Base-by-base conservation (phyloP, 75 land plant genomes). In the Cunninghamia lanceolata region DNA sequence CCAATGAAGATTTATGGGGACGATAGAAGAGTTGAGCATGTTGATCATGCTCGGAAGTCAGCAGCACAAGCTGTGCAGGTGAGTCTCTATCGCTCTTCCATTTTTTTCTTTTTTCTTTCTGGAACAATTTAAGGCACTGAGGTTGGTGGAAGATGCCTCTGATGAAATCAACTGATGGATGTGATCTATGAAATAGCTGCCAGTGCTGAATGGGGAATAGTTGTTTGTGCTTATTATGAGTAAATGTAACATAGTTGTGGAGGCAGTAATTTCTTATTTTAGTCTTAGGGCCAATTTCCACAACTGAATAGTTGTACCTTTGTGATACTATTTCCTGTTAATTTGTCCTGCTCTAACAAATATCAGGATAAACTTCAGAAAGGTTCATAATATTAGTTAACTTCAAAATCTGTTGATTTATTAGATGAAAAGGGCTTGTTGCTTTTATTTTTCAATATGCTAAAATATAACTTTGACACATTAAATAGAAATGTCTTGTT, bases 11-110 rank as follows among this genome's bases (percentile, higher is more conserved):
- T 98, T 43, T 98, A 93, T 82, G 87, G 90, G 79, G 99, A 96
- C 0, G 35, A 86, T 42, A 90, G 99, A 85, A 94, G 99, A 88
- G 99, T 98, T 28, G 99, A 98, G 88, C 99, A 98, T 86, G 99
- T 98, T 42, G 99, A 98, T 86, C 99, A 96, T 88, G 92, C 99
- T 38, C 91, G 99, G 53, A 98, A 98, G 88, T 98, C 99, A 45
- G 99, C 99, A 50, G 96, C 93, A 73, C 99, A 98, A 81, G 99
- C 99, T 86, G 99, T 96, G 46, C 95, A 95, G 98, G 98, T 96
- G 54, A 63, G 82, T 32, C 34, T 25, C 19, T 19, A 45, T 71
- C 78, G n/a, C 54, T 39, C 17, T 52, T 38, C 34, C 46, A 34
- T 15, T 17, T 85, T 16, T 11, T 46, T 6, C 6, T 30, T 28